Evolutionary conservation across 129 eudicot species (phyloP).

Genomic region (Kitagawia praeruptora): DNA sequence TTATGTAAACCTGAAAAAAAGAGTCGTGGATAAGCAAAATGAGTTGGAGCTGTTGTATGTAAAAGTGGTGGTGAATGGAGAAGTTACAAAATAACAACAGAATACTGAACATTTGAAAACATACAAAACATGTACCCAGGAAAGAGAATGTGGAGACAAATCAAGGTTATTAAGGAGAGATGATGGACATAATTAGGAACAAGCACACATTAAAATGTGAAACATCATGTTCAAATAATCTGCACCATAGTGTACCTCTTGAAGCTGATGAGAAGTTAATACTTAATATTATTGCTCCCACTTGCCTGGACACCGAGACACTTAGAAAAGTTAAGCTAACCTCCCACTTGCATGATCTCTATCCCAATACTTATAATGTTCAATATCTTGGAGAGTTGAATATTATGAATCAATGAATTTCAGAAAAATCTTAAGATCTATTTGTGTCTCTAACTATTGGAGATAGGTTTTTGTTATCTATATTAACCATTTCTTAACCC

Average conservation of each 20-base stretch:
- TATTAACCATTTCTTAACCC: too few species aligned
- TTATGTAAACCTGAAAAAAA: slow-evolving; percentile 53
- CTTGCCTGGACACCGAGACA: not conserved
- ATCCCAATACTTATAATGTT: not conserved
- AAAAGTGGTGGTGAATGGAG: not conserved
- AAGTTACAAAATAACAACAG: not conserved
- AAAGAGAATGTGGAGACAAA: not conserved
- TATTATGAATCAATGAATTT: not conserved
- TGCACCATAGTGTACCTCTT: not conserved
- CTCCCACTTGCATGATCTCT: not conserved
- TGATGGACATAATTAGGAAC: not conserved
- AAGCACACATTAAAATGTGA: not conserved
- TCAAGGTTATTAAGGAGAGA: not conserved
- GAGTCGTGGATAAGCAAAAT: not conserved
- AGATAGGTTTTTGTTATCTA: too few species aligned
- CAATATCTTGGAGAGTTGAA: not conserved
- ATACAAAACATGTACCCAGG: not conserved
- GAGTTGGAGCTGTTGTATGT: not conserved
- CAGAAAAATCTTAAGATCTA: not conserved
- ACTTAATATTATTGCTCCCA: not conserved
- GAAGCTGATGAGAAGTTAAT: not conserved
- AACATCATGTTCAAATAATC: not conserved
- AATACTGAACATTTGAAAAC: not conserved
- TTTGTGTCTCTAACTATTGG: not conserved
- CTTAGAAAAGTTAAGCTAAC: not conserved